Percentiles rank a stretch among this genome's conserved stretches.
Conservation (phyloP, 176 grass and related monocot species). For the Saccharum officinarum region DNA sequence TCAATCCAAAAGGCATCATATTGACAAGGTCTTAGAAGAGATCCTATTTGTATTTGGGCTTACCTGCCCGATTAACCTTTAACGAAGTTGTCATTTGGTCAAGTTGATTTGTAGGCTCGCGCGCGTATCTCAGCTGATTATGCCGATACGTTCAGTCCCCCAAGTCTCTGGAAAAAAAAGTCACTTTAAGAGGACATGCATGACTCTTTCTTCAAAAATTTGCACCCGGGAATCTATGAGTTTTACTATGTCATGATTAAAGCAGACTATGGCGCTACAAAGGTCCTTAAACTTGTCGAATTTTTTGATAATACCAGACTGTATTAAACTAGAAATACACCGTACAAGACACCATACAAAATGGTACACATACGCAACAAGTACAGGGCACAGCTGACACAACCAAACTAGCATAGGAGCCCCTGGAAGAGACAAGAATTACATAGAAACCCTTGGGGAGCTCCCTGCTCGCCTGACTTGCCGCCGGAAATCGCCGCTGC, state of each 20-base stretch:
- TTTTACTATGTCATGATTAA: background rate
- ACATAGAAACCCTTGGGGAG: too few relatives aligned
- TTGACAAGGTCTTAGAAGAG: constrained; percentile 4
- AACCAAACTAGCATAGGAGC: too few relatives aligned
- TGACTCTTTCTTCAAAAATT: background rate
- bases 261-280: background rate
- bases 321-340: too few relatives aligned
- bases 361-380: too few relatives aligned
- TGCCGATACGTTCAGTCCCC: background rate
- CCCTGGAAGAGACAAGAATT: too few relatives aligned
- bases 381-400: too few relatives aligned
- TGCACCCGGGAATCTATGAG: background rate
- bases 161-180: background rate
- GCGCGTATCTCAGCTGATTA: background rate
- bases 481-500: too few relatives aligned
- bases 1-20: background rate
- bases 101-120: background rate
- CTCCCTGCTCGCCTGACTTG: too few relatives aligned
- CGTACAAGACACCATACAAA: too few relatives aligned
- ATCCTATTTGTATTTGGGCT: background rate
- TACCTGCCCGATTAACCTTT: background rate
- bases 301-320: too few relatives aligned
- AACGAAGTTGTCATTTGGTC: background rate
- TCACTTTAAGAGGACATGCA: background rate
- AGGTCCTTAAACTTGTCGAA: constrained; percentile 2